A percentile compares a stretch with the other conserved stretches of the same genome.
Conservation (phyloP, 2,329 filamentous ascomycete species). For the Beauveria rudraprayagi region DNA sequence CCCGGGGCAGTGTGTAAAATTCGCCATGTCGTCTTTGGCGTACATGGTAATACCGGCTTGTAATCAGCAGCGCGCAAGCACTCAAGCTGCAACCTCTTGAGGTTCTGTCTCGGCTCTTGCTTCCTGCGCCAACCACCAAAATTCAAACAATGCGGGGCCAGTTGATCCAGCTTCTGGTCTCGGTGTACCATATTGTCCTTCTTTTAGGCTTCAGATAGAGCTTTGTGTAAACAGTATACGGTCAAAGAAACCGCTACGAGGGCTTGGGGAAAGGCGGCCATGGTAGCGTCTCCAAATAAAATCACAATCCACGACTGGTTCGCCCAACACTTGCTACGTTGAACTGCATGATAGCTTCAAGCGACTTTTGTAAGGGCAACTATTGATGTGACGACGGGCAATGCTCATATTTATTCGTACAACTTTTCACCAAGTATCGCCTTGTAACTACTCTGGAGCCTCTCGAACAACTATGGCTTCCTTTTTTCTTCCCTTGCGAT, state of each 20-base stretch:
- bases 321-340: too few species aligned
- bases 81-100: neutral
- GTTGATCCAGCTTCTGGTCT: slow-evolving; percentile 13
- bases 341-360: neutral
- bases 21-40: neutral
- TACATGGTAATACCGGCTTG: neutral
- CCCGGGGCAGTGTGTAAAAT: neutral
- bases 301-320: slow-evolving; percentile 18
- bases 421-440: neutral
- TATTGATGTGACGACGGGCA: neutral
- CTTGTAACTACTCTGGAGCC: slow-evolving; percentile 16
- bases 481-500: slow-evolving; percentile 70
- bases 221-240: slow-evolving; percentile 35
- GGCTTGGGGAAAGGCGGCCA: slow-evolving; percentile 24
- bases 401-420: neutral
- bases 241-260: slow-evolving; percentile 23
- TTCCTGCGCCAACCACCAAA: neutral
- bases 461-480: slow-evolving; percentile 30
- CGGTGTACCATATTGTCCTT: slow-evolving; percentile 35
- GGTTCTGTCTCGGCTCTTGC: neutral
- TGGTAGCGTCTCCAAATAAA: slow-evolving; percentile 22
- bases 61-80: neutral
- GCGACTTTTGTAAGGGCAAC: neutral
- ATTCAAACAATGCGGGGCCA: slow-evolving; percentile 1
- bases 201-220: slow-evolving; percentile 29